phyloP scores from a whole-genome alignment of 2,329 filamentous ascomycete genomes.

The Aureobasidium musti region DNA sequence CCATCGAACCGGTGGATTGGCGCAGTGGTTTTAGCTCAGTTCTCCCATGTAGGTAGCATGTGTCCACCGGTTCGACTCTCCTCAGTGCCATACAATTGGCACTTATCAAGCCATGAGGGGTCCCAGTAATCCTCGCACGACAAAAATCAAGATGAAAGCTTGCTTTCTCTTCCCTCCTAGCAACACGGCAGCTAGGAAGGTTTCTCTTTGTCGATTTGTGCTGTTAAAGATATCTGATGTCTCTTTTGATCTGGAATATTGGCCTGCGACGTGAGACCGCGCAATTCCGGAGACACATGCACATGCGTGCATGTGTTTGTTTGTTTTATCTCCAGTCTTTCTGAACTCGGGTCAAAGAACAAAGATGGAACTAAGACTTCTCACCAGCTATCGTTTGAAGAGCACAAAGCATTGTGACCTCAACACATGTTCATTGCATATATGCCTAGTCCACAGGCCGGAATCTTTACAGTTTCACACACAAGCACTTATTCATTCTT shows the following conservation, averaged over 20 bases:
- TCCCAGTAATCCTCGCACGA: conserved; percentile 13
- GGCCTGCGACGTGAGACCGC: no score
- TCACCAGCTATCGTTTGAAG: neutral
- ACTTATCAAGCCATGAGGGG: neutral
- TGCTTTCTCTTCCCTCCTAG: neutral
- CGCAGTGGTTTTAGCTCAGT: neutral
- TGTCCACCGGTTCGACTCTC: neutral
- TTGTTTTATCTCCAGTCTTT: no score
- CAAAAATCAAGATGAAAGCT: neutral
- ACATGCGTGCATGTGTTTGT: no score
- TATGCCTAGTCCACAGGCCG: no score
- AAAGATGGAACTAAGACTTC: neutral
- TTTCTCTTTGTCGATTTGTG: neutral
- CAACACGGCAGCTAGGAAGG: conserved; percentile 1
- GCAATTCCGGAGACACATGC: no score
- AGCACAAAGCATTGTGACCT: no score
- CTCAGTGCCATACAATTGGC: neutral
- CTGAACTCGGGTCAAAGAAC: no score
- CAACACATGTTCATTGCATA: no score
- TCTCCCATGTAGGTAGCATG: neutral
- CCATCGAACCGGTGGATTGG: neutral
- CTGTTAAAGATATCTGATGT: no score
- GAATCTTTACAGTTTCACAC: no score
- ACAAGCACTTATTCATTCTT: no score
- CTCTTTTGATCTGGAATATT: no score